phyloP scores from a whole-genome alignment of 345 rosid genomes.

The Salix brachista region DNA sequence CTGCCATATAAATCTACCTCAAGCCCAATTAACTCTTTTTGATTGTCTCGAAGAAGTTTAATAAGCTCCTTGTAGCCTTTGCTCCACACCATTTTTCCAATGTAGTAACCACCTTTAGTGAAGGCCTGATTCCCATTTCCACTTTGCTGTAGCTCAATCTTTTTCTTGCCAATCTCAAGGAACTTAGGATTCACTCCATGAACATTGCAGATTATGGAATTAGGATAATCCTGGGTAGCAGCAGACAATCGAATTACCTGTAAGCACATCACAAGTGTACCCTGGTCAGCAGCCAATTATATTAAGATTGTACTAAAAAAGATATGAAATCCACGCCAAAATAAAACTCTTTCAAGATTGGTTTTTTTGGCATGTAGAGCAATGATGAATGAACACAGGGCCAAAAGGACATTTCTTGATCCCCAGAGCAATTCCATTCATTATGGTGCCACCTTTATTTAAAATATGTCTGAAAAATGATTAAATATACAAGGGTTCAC shows the following conservation, averaged over 20 bases:
- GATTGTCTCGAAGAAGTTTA: constrained; percentile 61
- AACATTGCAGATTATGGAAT: constrained; percentile 78
- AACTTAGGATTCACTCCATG: constrained; percentile 94
- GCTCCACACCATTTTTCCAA: constrained; percentile 97
- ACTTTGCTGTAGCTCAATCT: constrained; percentile 48
- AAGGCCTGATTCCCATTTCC: constrained; percentile 49
- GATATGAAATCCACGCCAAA: background rate
- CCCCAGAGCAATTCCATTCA: too few species aligned
- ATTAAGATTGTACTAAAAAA: background rate
- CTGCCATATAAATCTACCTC: constrained; percentile 80
- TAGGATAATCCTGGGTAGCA: constrained; percentile 88
- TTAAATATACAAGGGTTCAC: too few species aligned
- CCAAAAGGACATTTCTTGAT: too few species aligned
- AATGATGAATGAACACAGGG: too few species aligned
- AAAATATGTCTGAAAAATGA: too few species aligned
- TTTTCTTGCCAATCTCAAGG: constrained; percentile 75
- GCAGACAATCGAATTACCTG: constrained; percentile 92
- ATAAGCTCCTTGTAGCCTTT: constrained; percentile 94
- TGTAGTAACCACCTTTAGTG: constrained; percentile 78
- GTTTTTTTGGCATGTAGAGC: background rate
- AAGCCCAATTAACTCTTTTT: constrained; percentile 58
- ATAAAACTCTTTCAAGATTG: background rate
- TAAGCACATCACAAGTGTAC: constrained; percentile 11
- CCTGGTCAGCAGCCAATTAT: background rate
- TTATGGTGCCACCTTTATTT: too few species aligned